These are phyloP conservation scores for Lasiodiplodia gonubiensis DNA, from an alignment of 2,329 filamentous ascomycete genomes.

Conservation along the genomic window DNA sequence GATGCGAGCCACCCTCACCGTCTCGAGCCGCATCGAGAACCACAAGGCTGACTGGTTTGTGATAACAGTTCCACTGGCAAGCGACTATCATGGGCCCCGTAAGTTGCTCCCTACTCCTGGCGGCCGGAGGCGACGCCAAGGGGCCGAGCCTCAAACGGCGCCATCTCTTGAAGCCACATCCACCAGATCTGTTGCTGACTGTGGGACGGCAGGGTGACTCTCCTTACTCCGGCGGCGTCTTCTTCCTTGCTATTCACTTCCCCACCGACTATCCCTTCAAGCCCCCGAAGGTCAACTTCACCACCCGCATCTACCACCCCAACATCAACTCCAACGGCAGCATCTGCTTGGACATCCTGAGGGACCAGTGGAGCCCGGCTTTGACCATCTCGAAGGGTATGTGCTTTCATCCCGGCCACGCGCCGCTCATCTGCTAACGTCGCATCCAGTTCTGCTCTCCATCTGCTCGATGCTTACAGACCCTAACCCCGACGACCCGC, in stretches of 20 bases:
- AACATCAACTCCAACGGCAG: slow-evolving; percentile 99
- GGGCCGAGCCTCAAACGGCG: slow-evolving; percentile 19
- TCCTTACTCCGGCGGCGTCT: slow-evolving; percentile 96
- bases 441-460: slow-evolving; percentile 78
- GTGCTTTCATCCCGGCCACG: slow-evolving; percentile 31
- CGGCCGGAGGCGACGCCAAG: slow-evolving; percentile 27
- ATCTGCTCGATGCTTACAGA: slow-evolving; percentile 99
- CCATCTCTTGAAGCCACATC: slow-evolving; percentile 16
- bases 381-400: slow-evolving; percentile 98
- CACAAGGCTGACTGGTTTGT: slow-evolving; percentile 11
- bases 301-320: slow-evolving; percentile 98
- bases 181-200: slow-evolving; percentile 38
- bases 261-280: slow-evolving; percentile 99
- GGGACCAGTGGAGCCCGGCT: slow-evolving; percentile 99
- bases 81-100: slow-evolving; percentile 99
- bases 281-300: slow-evolving; percentile 99
- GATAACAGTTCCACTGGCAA: slow-evolving; percentile 95
- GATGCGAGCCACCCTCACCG: slow-evolving; percentile 30
- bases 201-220: slow-evolving; percentile 73
- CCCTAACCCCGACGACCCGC: slow-evolving; percentile 97
- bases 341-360: slow-evolving; percentile 97
- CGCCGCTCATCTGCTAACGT: slow-evolving; percentile 33
- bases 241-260: slow-evolving; percentile 99
- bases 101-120: slow-evolving; percentile 56
- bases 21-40: slow-evolving; percentile 11